Conservation (phyloP, 2,329 filamentous ascomycete genomes). For the Microdochium trichocladiopsis region DNA sequence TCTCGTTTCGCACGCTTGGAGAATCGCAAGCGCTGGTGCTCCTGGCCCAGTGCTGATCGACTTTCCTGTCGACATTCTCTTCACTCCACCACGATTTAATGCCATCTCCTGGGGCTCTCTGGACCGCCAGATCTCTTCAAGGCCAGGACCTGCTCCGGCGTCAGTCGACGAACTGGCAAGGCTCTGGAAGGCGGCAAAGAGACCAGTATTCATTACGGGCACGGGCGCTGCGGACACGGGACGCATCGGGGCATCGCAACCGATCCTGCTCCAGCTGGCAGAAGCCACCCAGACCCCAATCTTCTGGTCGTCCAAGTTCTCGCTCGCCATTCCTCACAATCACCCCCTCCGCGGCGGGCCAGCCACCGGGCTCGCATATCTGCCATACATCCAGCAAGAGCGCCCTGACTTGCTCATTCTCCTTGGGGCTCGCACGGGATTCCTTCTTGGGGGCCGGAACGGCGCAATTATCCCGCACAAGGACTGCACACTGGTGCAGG, state of each 20-base stretch:
- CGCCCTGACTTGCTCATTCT: slow-evolving; percentile 29
- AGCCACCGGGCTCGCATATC: slow-evolving; percentile 20
- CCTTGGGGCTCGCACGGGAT: slow-evolving; percentile 29
- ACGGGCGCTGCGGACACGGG: slow-evolving; percentile 25
- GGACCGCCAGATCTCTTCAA: slow-evolving; percentile 13
- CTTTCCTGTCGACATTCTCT: slow-evolving; percentile 31
- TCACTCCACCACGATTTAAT: slow-evolving; percentile 23
- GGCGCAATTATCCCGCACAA: slow-evolving; percentile 27
- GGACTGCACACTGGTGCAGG: slow-evolving; percentile 28
- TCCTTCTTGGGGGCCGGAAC: slow-evolving; percentile 27
- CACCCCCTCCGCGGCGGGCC: slow-evolving; percentile 25
- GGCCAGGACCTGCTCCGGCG: slow-evolving; percentile 24
- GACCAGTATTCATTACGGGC: slow-evolving; percentile 32
- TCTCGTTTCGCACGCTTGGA: slow-evolving; percentile 31
- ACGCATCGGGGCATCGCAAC: slow-evolving; percentile 1
- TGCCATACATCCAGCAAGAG: slow-evolving; percentile 11
- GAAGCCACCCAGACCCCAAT: slow-evolving; percentile 26
- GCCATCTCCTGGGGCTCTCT: slow-evolving; percentile 33
- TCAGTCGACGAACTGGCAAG: slow-evolving; percentile 20
- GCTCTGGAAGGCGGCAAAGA: slow-evolving; percentile 19
- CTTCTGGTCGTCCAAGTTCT: slow-evolving; percentile 30
- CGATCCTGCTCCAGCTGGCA: slow-evolving; percentile 20
- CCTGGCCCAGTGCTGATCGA: slow-evolving; percentile 30
- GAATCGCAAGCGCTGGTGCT: slow-evolving; percentile 27
- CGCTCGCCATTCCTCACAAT: slow-evolving; percentile 15